Percentiles rank a stretch among this genome's conserved stretches.
Conservation (phyloP, 1,284 basidiomycete species). For the Melampsora larici-populina region DNA sequence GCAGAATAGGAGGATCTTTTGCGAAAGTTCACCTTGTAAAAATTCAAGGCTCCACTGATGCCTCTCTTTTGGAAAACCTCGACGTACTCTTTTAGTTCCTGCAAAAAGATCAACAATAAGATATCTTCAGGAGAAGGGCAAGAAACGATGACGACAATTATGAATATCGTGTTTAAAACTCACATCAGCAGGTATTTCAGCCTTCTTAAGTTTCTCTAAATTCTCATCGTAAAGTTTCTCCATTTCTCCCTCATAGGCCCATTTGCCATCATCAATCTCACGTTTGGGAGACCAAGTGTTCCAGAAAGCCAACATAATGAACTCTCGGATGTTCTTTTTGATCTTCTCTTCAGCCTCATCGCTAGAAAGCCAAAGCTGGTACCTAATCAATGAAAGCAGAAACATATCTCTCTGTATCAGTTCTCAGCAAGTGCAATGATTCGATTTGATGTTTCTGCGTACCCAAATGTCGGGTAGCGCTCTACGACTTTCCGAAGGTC, state of each 20-base stretch:
- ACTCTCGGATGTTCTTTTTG: background rate
- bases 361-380: background rate
- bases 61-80: constrained; percentile 1
- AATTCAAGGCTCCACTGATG: background rate
- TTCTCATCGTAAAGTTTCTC: background rate
- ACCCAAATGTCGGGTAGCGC: background rate
- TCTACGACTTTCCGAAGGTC: background rate
- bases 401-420: no score
- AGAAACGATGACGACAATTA: no score
- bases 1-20: background rate
- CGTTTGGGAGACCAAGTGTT: background rate
- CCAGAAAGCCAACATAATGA: background rate
- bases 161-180: background rate
- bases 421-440: no score
- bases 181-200: background rate
- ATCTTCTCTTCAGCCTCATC: constrained; percentile 2
- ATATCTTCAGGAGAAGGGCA: background rate
- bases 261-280: background rate
- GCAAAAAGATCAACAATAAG: background rate
- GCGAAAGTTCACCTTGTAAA: background rate
- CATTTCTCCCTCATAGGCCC: background rate
- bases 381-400: background rate
- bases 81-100: constrained; percentile 1
- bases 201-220: background rate
- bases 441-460: background rate